Evolutionary conservation across 148 eudicot species (phyloP).

Genomic region (Rhododendron henanense): DNA sequence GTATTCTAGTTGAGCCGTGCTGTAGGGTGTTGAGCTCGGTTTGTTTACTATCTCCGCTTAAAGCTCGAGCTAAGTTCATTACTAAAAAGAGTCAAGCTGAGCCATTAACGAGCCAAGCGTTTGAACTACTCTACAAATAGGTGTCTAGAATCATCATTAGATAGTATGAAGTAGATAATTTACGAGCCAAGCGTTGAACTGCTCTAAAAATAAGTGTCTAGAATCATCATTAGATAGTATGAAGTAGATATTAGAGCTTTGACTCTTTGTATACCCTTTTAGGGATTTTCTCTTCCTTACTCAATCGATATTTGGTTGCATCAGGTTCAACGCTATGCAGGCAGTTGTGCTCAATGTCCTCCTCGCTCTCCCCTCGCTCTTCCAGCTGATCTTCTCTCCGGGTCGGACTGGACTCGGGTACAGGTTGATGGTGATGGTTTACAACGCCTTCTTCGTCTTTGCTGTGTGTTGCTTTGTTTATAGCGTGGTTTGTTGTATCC

Average conservation of each 20-base stretch:
- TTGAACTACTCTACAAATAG: too few species aligned
- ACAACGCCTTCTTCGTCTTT: conserved; percentile 56
- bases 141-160: neutral
- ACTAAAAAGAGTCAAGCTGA: too few species aligned
- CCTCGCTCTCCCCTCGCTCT: conserved; percentile 56
- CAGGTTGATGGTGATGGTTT: conserved; percentile 52
- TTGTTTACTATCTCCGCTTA: neutral
- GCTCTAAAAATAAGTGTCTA: neutral
- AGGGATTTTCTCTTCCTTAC: neutral
- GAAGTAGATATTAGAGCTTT: neutral
- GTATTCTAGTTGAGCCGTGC: neutral
- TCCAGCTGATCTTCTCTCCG: conserved; percentile 57
- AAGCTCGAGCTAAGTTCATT: too few species aligned
- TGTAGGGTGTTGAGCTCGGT: neutral
- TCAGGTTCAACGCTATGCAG: conserved; percentile 57
- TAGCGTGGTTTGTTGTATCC: conserved; percentile 42
- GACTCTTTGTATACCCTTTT: neutral
- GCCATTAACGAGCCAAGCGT: too few species aligned
- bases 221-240: neutral
- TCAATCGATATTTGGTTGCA: neutral
- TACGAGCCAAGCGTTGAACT: neutral
- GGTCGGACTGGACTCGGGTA: conserved; percentile 58
- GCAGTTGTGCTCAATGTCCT: conserved; percentile 76
- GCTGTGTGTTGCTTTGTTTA: conserved; percentile 58
- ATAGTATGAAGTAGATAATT: neutral